Percentiles rank a stretch among this genome's conserved stretches.
Conservation (phyloP, 257 asterid genomes). For the Scutellaria barbata region DNA sequence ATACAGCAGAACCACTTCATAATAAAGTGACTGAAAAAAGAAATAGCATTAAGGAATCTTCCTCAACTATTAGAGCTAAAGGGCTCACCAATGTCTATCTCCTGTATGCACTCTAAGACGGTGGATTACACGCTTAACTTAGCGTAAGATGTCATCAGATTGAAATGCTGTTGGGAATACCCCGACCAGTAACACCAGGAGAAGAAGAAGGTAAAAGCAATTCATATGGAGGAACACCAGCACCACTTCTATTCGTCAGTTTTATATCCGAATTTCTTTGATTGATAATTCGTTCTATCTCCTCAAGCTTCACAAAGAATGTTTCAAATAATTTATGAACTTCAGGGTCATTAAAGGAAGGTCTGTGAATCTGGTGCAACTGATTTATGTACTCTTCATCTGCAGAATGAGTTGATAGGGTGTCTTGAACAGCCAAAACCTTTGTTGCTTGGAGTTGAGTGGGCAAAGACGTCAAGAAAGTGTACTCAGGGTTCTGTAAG, state of each 20-base stretch:
- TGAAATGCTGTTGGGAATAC: constrained; percentile 88
- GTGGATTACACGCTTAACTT: constrained; percentile 14
- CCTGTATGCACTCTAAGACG: not conserved
- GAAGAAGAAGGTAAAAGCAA: constrained; percentile 75
- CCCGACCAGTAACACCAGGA: constrained; percentile 86
- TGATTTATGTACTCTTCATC: constrained; percentile 84
- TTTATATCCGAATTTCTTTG: constrained; percentile 55
- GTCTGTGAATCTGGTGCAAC: constrained; percentile 66
- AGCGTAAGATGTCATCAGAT: constrained; percentile 46
- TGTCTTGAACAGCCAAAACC: constrained; percentile 94
- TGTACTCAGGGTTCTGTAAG: constrained; percentile 62
- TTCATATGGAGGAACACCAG: constrained; percentile 93
- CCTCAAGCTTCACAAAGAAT: constrained; percentile 62
- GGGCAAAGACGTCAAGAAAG: constrained; percentile 84
- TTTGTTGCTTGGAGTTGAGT: constrained; percentile 94
- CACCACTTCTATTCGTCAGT: constrained; percentile 76
- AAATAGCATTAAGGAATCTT: not conserved
- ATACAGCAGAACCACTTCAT: not conserved
- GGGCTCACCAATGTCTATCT: not conserved
- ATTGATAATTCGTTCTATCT: constrained; percentile 68
- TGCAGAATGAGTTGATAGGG: constrained; percentile 83
- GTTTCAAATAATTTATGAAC: constrained; percentile 58
- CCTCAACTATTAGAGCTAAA: not conserved
- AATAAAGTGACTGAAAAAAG: not conserved
- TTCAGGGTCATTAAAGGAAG: constrained; percentile 61